These are phyloP conservation scores for Pseudogymnoascus pannorum DNA, from an alignment of 2,329 filamentous ascomycete species.

Conservation along the genomic window DNA sequence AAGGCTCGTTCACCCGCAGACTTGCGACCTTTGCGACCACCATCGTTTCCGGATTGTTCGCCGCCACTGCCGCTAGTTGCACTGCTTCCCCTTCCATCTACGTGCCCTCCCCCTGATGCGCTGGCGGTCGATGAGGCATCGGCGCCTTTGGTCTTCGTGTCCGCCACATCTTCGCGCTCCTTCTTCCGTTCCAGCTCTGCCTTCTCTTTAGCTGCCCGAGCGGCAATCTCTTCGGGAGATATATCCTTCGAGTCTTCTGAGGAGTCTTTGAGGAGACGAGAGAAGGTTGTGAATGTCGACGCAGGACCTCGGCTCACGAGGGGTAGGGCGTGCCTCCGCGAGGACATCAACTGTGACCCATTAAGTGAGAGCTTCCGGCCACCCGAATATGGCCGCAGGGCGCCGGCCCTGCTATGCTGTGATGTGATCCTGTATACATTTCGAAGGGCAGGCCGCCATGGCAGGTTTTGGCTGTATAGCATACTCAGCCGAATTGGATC, in stretches of 20 bases:
- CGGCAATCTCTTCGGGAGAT: conserved; percentile 34
- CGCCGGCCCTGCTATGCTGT: conserved; percentile 16
- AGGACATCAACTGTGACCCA: conserved; percentile 12
- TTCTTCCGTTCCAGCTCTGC: conserved; percentile 27
- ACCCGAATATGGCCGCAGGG: conserved; percentile 22
- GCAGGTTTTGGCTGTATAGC: conserved; percentile 57
- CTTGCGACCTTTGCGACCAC: conserved; percentile 66
- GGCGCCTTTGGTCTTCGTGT: conserved; percentile 27
- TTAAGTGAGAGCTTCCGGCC: conserved; percentile 12
- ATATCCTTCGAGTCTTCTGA: conserved; percentile 32
- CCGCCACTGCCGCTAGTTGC: conserved; percentile 21
- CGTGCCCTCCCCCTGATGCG: conserved; percentile 21
- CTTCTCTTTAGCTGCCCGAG: conserved; percentile 34
- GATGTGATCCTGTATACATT: conserved; percentile 20
- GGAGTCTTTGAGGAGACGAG: conserved; percentile 40
- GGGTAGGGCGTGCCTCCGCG: conserved; percentile 1
- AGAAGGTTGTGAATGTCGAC: conserved; percentile 43
- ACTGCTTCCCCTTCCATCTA: conserved; percentile 24
- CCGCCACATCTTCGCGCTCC: conserved; percentile 37
- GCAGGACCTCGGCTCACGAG: conserved; percentile 28
- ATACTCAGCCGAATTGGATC: conserved; percentile 36
- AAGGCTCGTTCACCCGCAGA: conserved; percentile 63
- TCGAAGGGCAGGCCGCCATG: conserved; percentile 52
- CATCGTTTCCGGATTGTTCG: conserved; percentile 37
- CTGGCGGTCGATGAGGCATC: conserved; percentile 18